Evolutionary conservation across 2,329 filamentous ascomycete genomes (phyloP).

Genomic region (Didymella segeticola): DNA sequence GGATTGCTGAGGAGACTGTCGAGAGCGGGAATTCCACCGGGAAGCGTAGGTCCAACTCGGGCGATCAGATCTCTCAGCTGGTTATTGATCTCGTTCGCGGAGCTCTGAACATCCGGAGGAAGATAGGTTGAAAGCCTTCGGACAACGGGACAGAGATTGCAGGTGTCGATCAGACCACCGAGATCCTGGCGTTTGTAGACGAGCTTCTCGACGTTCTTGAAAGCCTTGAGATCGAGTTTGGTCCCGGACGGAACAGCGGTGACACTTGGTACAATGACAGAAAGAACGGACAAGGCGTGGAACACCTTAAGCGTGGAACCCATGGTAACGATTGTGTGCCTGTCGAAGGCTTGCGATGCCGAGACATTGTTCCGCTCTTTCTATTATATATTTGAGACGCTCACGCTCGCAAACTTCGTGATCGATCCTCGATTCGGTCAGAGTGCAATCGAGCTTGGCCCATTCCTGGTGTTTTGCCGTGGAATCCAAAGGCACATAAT

Average conservation of each 20-base stretch:
- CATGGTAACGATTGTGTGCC: conserved; percentile 16
- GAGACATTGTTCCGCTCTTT: conserved; percentile 14
- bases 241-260: conserved; percentile 11
- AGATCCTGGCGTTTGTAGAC: conserved; percentile 18
- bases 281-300: conserved; percentile 18
- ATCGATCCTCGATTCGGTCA: conserved; percentile 1
- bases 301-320: conserved; percentile 18
- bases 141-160: conserved; percentile 21
- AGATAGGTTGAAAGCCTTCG: conserved; percentile 12
- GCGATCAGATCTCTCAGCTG: conserved; percentile 15
- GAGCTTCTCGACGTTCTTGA: conserved; percentile 11
- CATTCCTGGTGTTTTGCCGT: conserved; percentile 5
- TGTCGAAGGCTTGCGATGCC: conserved; percentile 16
- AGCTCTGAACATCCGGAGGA: conserved; percentile 15
- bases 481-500: conserved; percentile 9
- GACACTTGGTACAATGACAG: conserved; percentile 7
- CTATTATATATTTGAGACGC: conserved; percentile 8
- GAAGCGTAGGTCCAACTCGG: conserved; percentile 11
- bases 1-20: conserved; percentile 7
- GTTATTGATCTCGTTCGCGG: conserved; percentile 19
- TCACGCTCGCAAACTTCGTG: background rate
- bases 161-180: conserved; percentile 14
- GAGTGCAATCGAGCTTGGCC: background rate
- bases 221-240: conserved; percentile 13
- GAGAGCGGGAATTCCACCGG: conserved; percentile 17